Evolutionary conservation across 2,329 filamentous ascomycete genomes (phyloP).

Genomic region (Lomentospora prolificans): DNA sequence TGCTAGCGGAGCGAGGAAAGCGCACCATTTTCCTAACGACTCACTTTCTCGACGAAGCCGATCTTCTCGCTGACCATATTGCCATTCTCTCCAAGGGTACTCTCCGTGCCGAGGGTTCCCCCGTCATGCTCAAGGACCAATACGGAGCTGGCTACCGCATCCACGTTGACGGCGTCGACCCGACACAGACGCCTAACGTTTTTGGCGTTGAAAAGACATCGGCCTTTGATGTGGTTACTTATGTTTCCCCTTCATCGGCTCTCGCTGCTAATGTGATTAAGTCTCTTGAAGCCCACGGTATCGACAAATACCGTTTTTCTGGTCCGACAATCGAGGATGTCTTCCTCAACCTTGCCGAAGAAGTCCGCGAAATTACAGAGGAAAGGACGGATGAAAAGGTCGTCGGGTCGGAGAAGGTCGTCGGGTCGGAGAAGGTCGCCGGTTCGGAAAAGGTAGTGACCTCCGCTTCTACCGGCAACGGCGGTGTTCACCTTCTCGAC

Average conservation of each 20-base stretch:
- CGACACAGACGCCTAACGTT: constrained; percentile 34
- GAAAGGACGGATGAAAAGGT: constrained; percentile 29
- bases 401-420: constrained; percentile 15
- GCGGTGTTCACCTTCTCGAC: constrained; percentile 48
- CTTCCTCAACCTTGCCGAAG: constrained; percentile 77
- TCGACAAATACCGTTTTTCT: constrained; percentile 74
- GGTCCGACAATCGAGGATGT: constrained; percentile 90
- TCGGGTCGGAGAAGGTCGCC: constrained; percentile 14
- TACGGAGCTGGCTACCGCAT: constrained; percentile 80
- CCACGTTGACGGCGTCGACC: constrained; percentile 43
- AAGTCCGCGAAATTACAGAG: constrained; percentile 38
- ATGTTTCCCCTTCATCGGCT: constrained; percentile 58
- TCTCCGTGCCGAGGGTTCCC: constrained; percentile 72
- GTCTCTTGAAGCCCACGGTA: constrained; percentile 53
- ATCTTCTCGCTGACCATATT: constrained; percentile 80
- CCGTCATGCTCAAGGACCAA: constrained; percentile 73
- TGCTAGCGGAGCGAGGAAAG: constrained; percentile 71
- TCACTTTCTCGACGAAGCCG: constrained; percentile 89
- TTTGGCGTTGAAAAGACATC: constrained; percentile 46
- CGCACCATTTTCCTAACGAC: constrained; percentile 83
- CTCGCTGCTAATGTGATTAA: constrained; percentile 64
- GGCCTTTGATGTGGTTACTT: constrained; percentile 63
- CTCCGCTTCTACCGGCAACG: constrained; percentile 16
- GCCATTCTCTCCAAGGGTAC: constrained; percentile 78
- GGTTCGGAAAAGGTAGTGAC: constrained; percentile 13